Conservation (phyloP, 768 basidiomycete species). For the Gloeostereum incarnatum region DNA sequence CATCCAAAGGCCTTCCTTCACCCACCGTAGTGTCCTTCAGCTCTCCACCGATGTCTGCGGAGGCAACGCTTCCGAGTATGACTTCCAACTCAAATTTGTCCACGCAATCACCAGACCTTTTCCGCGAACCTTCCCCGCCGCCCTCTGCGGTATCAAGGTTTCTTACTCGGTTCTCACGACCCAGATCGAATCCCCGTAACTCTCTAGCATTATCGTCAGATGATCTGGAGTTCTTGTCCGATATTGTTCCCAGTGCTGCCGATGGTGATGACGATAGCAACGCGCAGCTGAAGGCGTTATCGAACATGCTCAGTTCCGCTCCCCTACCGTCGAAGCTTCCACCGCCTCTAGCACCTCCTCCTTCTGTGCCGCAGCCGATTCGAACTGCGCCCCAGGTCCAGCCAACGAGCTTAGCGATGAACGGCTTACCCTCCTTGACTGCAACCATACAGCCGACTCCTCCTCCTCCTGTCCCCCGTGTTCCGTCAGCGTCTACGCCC, state of each 20-base stretch:
- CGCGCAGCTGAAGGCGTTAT: conserved; percentile 19
- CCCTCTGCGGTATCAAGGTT: conserved; percentile 80
- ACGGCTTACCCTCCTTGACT: neutral
- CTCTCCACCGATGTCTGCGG: neutral
- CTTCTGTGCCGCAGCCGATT: too few species aligned
- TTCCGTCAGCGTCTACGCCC: neutral
- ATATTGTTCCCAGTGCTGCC: conserved; percentile 47
- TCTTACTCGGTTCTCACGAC: conserved; percentile 63
- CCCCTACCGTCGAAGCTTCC: conserved; percentile 35
- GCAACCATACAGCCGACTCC: neutral
- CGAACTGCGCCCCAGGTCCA: neutral
- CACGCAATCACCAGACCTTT: conserved; percentile 3
- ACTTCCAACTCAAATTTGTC: neutral
- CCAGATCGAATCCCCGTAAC: conserved; percentile 28
- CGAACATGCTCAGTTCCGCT: conserved; percentile 31
- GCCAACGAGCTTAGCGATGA: neutral
- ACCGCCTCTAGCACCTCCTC: conserved; percentile 34
- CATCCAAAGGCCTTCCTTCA: neutral
- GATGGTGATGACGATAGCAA: conserved; percentile 28
- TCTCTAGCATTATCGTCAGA: conserved; percentile 68
- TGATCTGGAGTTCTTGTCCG: conserved; percentile 77
- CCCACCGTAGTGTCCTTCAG: neutral
- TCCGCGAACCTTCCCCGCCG: conserved; percentile 11
- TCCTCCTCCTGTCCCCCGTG: neutral
- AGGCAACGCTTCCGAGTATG: conserved; percentile 2